phyloP scores from a whole-genome alignment of 2,329 filamentous ascomycete species.

The Aspergillus eucalypticola region DNA sequence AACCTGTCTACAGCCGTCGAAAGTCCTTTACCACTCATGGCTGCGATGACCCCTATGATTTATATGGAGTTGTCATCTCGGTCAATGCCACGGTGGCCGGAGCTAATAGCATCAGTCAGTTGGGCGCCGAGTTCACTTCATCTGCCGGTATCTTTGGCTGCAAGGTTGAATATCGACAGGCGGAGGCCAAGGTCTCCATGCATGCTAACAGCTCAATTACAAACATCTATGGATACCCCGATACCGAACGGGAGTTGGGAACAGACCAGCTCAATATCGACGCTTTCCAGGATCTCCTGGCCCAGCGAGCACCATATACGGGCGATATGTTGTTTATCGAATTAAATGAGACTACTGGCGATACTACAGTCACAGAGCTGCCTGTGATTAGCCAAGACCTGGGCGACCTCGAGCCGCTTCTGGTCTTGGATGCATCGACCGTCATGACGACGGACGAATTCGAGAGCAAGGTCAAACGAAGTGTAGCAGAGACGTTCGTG shows the following conservation, averaged over 20 bases:
- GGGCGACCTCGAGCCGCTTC: conserved; percentile 31
- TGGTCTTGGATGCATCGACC: conserved; percentile 32
- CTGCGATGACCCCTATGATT: conserved; percentile 32
- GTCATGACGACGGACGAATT: conserved; percentile 33
- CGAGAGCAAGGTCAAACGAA: conserved; percentile 26
- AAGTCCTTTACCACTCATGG: conserved; percentile 28
- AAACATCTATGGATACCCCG: conserved; percentile 21
- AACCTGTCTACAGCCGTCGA: conserved; percentile 10
- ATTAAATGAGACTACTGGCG: conserved; percentile 30
- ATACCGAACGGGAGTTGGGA: conserved; percentile 24
- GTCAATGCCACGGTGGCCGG: conserved; percentile 27
- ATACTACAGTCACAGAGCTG: conserved; percentile 30
- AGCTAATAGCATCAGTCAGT: conserved; percentile 10
- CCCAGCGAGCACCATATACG: conserved; percentile 34
- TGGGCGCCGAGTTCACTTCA: conserved; percentile 22
- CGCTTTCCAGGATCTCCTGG: conserved; percentile 33
- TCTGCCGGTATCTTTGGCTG: conserved; percentile 35
- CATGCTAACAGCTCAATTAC: conserved; percentile 39
- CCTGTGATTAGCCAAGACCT: conserved; percentile 35
- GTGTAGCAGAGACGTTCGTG: conserved; percentile 34
- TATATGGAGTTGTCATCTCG: conserved; percentile 36
- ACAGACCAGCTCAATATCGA: conserved; percentile 31
- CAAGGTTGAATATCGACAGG: conserved; percentile 31
- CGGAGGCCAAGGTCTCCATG: conserved; percentile 31
- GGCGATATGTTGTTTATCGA: conserved; percentile 37